Evolutionary conservation across 371 early-diverging fungal species (phyloP).

Genomic region (Saksenaea vasiformis): DNA sequence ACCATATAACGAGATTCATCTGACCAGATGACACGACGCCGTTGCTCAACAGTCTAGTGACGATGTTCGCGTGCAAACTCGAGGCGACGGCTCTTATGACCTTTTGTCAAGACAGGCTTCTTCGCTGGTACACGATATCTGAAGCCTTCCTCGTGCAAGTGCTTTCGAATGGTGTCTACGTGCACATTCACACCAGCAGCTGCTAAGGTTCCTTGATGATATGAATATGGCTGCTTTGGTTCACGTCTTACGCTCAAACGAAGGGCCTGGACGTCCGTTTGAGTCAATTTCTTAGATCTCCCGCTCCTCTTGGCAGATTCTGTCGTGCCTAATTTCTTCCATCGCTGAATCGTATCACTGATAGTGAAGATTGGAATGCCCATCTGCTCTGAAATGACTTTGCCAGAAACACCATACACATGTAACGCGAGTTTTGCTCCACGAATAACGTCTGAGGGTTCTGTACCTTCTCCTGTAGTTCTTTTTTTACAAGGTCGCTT

Average conservation of each 20-base stretch:
- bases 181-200: not conserved
- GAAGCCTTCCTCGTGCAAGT: conserved; percentile 17
- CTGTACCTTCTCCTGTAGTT: not conserved
- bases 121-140: conserved; percentile 7
- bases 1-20: conserved; percentile 15
- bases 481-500: not conserved
- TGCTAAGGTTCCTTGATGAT: not conserved
- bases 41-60: conserved; percentile 28
- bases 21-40: conserved; percentile 22
- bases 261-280: not conserved
- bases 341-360: not conserved
- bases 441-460: not conserved
- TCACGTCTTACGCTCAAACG: not conserved
- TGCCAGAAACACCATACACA: not conserved
- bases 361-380: not conserved
- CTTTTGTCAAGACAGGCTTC: conserved; percentile 9
- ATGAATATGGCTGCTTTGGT: not conserved
- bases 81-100: conserved; percentile 11
- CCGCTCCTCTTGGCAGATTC: not conserved
- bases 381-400: not conserved
- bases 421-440: not conserved
- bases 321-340: not conserved
- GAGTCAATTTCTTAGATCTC: not conserved
- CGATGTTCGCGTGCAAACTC: conserved; percentile 19
- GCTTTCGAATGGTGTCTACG: not conserved